A percentile compares a stretch with the other conserved stretches of the same genome.
Evolutionary conservation across 176 grass and related monocot genomes (phyloP).

Genomic region (Cenchrus fungigraminus): DNA sequence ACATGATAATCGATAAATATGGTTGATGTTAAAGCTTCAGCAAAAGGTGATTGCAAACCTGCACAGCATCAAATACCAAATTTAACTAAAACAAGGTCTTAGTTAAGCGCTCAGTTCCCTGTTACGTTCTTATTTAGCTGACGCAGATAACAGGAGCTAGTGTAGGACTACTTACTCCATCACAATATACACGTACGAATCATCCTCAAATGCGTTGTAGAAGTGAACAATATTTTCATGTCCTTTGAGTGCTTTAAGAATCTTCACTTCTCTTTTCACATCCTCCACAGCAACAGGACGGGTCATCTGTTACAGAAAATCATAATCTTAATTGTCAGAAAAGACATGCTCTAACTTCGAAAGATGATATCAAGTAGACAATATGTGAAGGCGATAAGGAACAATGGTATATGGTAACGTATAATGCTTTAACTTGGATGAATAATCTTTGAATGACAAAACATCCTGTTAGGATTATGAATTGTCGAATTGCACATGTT

Average conservation of each 20-base stretch:
- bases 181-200: constrained; percentile 90
- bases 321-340: constrained; percentile 28
- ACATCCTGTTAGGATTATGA: background rate
- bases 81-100: constrained; percentile 9
- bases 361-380: constrained; percentile 11
- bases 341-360: constrained; percentile 28
- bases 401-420: background rate
- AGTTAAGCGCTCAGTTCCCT: background rate
- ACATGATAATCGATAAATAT: background rate
- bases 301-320: constrained; percentile 64
- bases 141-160: background rate
- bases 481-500: background rate
- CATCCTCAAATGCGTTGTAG: constrained; percentile 83
- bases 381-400: constrained; percentile 5
- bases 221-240: constrained; percentile 95
- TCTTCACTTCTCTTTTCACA: constrained; percentile 93
- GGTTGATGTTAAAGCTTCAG: background rate
- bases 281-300: constrained; percentile 77
- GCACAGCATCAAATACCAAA: constrained; percentile 5
- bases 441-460: background rate
- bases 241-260: constrained; percentile 77
- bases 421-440: constrained; percentile 12
- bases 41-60: constrained; percentile 23
- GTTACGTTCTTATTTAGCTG: background rate
- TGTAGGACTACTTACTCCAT: constrained; percentile 80